Base-by-base conservation (phyloP, 2,329 filamentous ascomycete species). In the Colletotrichum sidae region DNA sequence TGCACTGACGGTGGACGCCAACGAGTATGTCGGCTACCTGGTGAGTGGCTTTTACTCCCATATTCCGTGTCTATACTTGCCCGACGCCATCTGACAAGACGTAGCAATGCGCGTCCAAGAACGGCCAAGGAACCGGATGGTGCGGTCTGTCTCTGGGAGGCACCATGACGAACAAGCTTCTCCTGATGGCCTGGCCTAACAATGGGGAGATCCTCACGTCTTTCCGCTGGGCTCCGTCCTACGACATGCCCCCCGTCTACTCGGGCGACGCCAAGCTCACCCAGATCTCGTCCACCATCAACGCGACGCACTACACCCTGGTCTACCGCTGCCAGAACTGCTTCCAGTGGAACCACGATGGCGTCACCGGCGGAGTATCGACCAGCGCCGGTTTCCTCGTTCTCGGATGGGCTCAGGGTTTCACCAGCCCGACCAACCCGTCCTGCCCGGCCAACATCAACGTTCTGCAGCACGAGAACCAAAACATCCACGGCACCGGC, bases 301-400 rank as follows among this genome's bases (percentile, higher is more conserved):
- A 84, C 70, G 79, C 81, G 13, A 87, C 84, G 34, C 79, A 85
- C 68, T 92, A 86, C 74, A 84, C 84, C 50, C 72, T 91, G 52
- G 83, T 90, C n/a, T 92, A 90, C 77, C 83, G 87, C 51, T 92
- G 90, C 75, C 75, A 88, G 69, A 81, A 82, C 69, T 88, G 86
- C 73, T 77, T 87, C 25, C 70, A 78, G 1, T 88, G 86, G 83
- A 76, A 84, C 69, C 79, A 86, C 45, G 78, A 81, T 34, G 83
- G 82, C 4, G 76, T 77, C 41, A 77, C 75, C 1, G 79, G 79
- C 0, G 78, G 76, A 3, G 78, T 79, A 2, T 78, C 78, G 4
- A 87, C 85, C 11, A 82, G 76, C 50, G 70, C 68, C 2, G 81
- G 81, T 1, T 69, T 72, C 15, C 73, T 85, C 12, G 74, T 87